Conservation (phyloP, 2,329 filamentous ascomycete species). For the Phaeomoniella chlamydospora region DNA sequence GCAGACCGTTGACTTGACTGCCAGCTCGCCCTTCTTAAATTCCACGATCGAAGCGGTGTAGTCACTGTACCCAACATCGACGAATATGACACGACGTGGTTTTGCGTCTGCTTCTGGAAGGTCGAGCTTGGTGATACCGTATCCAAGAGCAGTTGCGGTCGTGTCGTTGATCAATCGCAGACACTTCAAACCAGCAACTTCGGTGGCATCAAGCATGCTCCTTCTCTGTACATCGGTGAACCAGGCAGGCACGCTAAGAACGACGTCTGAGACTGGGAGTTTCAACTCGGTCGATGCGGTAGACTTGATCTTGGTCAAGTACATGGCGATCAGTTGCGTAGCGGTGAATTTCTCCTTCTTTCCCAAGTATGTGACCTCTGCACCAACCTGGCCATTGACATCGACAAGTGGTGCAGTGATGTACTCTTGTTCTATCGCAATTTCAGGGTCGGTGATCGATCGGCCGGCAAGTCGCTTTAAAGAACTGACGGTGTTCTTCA, state of each 20-base stretch:
- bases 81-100: constrained; percentile 75
- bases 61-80: constrained; percentile 94
- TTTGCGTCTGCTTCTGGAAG: constrained; percentile 80
- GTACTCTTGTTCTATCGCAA: constrained; percentile 83
- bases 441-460: constrained; percentile 74
- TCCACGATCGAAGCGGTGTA: constrained; percentile 91
- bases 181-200: constrained; percentile 84
- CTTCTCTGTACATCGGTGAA: constrained; percentile 92
- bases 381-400: constrained; percentile 85
- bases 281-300: constrained; percentile 78
- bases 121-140: constrained; percentile 95
- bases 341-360: constrained; percentile 94
- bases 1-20: constrained; percentile 81
- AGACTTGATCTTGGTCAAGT: constrained; percentile 82
- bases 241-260: constrained; percentile 90
- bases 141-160: constrained; percentile 87
- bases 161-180: constrained; percentile 96
- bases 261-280: constrained; percentile 81
- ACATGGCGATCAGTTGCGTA: constrained; percentile 89
- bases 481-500: constrained; percentile 93
- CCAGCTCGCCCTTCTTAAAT: constrained; percentile 91
- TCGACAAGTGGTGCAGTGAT: constrained; percentile 78
- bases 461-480: constrained; percentile 89
- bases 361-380: constrained; percentile 81
- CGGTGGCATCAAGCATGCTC: constrained; percentile 75